These are phyloP conservation scores for Brassica carinata DNA, from an alignment of 345 rosid species.

Conservation along the genomic window DNA sequence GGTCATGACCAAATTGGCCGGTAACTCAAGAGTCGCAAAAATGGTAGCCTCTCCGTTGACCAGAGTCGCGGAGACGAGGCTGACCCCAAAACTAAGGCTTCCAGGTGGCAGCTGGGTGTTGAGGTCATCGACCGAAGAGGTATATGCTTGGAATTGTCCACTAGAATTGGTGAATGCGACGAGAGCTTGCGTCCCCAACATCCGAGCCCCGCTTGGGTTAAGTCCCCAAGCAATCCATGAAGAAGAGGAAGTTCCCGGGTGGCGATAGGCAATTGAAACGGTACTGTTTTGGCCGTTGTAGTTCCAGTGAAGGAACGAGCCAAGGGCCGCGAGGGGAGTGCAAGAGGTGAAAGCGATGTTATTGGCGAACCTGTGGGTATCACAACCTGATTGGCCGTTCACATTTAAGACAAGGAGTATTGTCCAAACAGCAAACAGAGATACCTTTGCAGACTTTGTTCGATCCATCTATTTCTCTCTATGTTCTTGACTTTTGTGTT, in stretches of 20 bases:
- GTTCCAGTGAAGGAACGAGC: slow-evolving; percentile 71
- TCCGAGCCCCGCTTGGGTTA: slow-evolving; percentile 45
- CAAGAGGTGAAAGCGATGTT: slow-evolving; percentile 44
- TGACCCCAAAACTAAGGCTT: slow-evolving; percentile 52
- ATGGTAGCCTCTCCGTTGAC: slow-evolving; percentile 50
- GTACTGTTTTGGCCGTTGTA: slow-evolving; percentile 40
- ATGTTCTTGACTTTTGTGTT: slow-evolving; percentile 2
- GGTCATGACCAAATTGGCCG: slow-evolving; percentile 21
- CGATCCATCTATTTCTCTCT: slow-evolving; percentile 23
- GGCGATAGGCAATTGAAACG: slow-evolving; percentile 68
- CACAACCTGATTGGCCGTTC: slow-evolving; percentile 42
- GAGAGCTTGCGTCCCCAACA: slow-evolving; percentile 66
- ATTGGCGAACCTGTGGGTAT: slow-evolving; percentile 37
- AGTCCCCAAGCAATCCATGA: slow-evolving; percentile 75
- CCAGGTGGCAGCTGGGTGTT: slow-evolving; percentile 22
- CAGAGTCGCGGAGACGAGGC: slow-evolving; percentile 38
- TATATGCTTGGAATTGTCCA: slow-evolving; percentile 45
- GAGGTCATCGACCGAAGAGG: slow-evolving; percentile 21
- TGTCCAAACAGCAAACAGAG: slow-evolving; percentile 23
- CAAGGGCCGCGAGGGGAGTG: slow-evolving; percentile 48
- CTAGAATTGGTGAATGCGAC: slow-evolving; percentile 53
- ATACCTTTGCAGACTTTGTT: slow-evolving; percentile 11
- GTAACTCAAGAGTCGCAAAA: slow-evolving; percentile 63
- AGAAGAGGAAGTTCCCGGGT: slow-evolving; percentile 38
- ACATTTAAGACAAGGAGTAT: slow-evolving; percentile 19